These are phyloP conservation scores for Kwoniella dejecticola DNA, from an alignment of 768 basidiomycete species.

Conservation along the genomic window DNA sequence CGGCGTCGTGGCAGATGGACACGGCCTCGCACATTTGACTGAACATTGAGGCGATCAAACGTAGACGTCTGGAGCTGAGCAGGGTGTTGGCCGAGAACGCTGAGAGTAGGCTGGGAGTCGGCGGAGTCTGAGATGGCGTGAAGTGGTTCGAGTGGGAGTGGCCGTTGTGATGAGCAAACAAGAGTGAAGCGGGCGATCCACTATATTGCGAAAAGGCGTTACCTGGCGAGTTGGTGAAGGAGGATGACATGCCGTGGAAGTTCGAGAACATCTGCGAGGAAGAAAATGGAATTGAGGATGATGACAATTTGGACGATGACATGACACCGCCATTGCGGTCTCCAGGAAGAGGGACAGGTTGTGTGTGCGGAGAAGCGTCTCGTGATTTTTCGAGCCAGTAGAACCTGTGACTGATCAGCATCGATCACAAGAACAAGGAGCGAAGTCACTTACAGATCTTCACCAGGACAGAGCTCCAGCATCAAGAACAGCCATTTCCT, in stretches of 20 bases:
- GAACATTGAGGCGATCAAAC: constrained; percentile 96
- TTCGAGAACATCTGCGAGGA: constrained; percentile 46
- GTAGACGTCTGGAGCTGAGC: constrained; percentile 81
- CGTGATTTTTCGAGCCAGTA: constrained; percentile 97
- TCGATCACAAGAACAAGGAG: neutral
- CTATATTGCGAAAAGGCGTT: constrained; percentile 47
- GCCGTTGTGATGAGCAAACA: constrained; percentile 47
- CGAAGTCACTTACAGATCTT: constrained; percentile 65
- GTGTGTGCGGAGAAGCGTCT: constrained; percentile 59
- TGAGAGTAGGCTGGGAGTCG: constrained; percentile 88
- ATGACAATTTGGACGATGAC: constrained; percentile 54
- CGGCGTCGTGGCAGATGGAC: constrained; percentile 84
- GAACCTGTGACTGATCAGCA: constrained; percentile 59
- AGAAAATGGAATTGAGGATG: constrained; percentile 54
- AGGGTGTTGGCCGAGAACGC: constrained; percentile 74
- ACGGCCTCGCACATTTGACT: constrained; percentile 98
- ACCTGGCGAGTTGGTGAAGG: constrained; percentile 40
- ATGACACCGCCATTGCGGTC: constrained; percentile 34
- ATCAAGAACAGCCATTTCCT: constrained; percentile 86
- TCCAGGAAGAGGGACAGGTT: constrained; percentile 36
- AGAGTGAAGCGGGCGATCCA: constrained; percentile 43
- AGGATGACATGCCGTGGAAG: constrained; percentile 37
- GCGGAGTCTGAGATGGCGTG: constrained; percentile 60
- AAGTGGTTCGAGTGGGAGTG: constrained; percentile 20
- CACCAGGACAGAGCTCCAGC: constrained; percentile 92